A percentile compares a stretch with the other conserved stretches of the same genome.
phyloP scores from a whole-genome alignment of 139 green algal genomes.

The Limnomonas spitsbergensis region DNA sequence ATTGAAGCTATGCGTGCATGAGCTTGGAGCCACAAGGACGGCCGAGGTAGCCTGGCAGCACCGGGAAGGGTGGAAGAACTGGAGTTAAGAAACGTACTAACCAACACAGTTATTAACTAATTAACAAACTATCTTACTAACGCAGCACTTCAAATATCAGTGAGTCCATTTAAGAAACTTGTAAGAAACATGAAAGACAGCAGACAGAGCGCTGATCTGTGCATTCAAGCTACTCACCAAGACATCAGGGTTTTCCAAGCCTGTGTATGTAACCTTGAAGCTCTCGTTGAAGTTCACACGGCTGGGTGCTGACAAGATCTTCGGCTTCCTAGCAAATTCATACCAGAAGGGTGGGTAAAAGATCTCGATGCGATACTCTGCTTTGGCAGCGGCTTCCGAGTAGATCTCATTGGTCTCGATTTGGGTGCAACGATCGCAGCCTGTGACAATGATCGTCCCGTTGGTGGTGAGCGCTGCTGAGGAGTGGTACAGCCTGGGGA shows the following conservation, averaged over 20 bases:
- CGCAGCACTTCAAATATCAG: no score
- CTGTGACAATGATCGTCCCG: conserved; percentile 31
- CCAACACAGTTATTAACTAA: no score
- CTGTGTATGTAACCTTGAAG: conserved; percentile 16
- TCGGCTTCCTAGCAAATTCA: conserved; percentile 21
- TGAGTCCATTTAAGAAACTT: no score
- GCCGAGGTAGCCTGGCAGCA: conserved; percentile 13
- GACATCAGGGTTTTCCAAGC: neutral
- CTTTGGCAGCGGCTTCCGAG: conserved; percentile 10
- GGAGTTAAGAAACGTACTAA: neutral
- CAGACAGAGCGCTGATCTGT: no score
- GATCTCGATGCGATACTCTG: conserved; percentile 34
- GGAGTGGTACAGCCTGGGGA: conserved; percentile 38
- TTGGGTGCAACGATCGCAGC: conserved; percentile 37
- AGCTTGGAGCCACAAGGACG: conserved; percentile 29
- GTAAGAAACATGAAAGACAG: no score
- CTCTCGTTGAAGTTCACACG: neutral
- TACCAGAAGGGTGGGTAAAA: conserved; percentile 29
- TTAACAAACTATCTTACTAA: no score
- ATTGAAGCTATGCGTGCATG: conserved; percentile 33
- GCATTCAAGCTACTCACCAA: no score
- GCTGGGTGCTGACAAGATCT: neutral
- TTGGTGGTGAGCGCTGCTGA: conserved; percentile 29
- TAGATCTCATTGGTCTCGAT: conserved; percentile 15
- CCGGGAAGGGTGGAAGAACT: no score